These are phyloP conservation scores for Protomyces gravidus DNA, from an alignment of 1,139 yeast genomes.

Conservation along the genomic window DNA sequence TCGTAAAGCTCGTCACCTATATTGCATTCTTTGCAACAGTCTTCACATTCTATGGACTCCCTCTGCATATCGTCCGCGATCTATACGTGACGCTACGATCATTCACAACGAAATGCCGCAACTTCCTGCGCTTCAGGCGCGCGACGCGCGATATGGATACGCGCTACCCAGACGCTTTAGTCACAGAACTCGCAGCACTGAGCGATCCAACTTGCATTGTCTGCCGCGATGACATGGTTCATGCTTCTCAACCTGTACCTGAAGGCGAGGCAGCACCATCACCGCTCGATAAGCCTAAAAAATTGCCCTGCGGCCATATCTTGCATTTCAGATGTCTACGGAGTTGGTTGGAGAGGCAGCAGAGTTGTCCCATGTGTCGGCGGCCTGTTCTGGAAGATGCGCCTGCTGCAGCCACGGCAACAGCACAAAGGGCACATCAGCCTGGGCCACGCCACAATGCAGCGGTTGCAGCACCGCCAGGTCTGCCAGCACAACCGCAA, in stretches of 20 bases:
- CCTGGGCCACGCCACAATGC: neutral
- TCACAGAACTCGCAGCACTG: conserved; percentile 57
- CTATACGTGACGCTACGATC: conserved; percentile 54
- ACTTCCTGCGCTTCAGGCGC: conserved; percentile 53
- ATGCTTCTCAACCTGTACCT: conserved; percentile 13
- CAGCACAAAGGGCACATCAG: neutral
- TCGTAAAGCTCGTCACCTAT: conserved; percentile 46
- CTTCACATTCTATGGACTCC: conserved; percentile 51
- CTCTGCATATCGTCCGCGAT: conserved; percentile 65
- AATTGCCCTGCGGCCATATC: conserved; percentile 76
- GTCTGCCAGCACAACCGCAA: neutral
- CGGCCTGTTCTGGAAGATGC: conserved; percentile 51
- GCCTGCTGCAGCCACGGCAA: neutral
- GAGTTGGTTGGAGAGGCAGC: conserved; percentile 90
- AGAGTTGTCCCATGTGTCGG: conserved; percentile 69
- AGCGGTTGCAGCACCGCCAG: neutral
- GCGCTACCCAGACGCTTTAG: conserved; percentile 53
- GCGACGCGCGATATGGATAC: conserved; percentile 64
- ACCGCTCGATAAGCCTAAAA: conserved; percentile 62
- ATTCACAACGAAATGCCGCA: conserved; percentile 51
- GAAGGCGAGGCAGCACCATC: conserved; percentile 37
- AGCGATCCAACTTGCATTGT: conserved; percentile 68
- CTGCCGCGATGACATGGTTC: conserved; percentile 75
- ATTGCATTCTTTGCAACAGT: conserved; percentile 51
- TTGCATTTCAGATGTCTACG: conserved; percentile 86